Conservation (phyloP, 768 basidiomycete species). For the Coprinopsis strossmayeri region DNA sequence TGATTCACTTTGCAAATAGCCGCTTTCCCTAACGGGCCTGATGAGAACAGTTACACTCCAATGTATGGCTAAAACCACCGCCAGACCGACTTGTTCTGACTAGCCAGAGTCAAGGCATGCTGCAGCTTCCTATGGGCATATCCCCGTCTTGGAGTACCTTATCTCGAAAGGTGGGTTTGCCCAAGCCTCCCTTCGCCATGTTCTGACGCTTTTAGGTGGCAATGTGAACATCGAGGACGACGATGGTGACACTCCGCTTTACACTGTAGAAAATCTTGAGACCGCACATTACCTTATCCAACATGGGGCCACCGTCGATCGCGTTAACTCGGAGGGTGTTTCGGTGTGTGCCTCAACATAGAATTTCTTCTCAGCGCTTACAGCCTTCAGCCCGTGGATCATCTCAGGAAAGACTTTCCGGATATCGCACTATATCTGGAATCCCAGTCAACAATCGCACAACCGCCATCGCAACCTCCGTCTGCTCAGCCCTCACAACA, state of each 20-base stretch:
- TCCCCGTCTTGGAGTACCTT: constrained; percentile 71
- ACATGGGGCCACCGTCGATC: constrained; percentile 61
- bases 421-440: constrained; percentile 59
- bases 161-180: constrained; percentile 50
- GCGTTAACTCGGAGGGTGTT: constrained; percentile 64
- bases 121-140: constrained; percentile 86
- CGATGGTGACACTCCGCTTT: constrained; percentile 90
- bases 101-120: constrained; percentile 62
- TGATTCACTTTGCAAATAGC: constrained; percentile 27
- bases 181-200: constrained; percentile 5
- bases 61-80: constrained; percentile 40
- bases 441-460: constrained; percentile 23
- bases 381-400: constrained; percentile 52
- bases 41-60: constrained; percentile 73
- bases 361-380: constrained; percentile 5
- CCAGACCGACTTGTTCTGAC: constrained; percentile 13
- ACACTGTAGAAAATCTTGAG: constrained; percentile 77
- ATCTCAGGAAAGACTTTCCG: constrained; percentile 67
- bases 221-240: constrained; percentile 80
- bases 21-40: constrained; percentile 65
- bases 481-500: constrained; percentile 49
- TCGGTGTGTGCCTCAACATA: constrained; percentile 43
- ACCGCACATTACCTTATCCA: constrained; percentile 75
- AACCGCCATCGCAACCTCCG: constrained; percentile 13
- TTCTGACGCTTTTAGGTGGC: constrained; percentile 47